These are phyloP conservation scores for Oidiodendron maius DNA, from an alignment of 495 filamentous ascomycete species.

Conservation along the genomic window DNA sequence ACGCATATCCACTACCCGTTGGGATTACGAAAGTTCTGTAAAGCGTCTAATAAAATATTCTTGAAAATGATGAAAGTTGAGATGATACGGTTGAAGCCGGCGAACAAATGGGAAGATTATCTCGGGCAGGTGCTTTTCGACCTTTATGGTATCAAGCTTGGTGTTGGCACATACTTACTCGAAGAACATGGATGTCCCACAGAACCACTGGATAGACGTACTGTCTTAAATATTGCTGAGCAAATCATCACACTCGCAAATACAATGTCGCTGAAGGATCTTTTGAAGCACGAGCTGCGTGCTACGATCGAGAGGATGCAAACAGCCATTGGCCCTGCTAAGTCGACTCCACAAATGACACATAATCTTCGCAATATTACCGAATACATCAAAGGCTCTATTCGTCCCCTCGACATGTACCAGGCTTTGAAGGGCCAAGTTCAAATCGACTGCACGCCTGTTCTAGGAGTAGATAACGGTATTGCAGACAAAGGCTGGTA, in stretches of 20 bases:
- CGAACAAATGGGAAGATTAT: slow-evolving; percentile 70
- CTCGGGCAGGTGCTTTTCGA: slow-evolving; percentile 85
- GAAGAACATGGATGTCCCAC: slow-evolving; percentile 69
- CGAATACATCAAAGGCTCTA: slow-evolving; percentile 68
- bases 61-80: slow-evolving; percentile 85
- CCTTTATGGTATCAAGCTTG: slow-evolving; percentile 76
- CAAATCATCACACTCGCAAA: slow-evolving; percentile 74
- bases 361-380: slow-evolving; percentile 72
- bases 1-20: slow-evolving; percentile 75
- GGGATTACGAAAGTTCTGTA: slow-evolving; percentile 83
- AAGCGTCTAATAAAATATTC: slow-evolving; percentile 76
- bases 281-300: slow-evolving; percentile 85
- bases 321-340: slow-evolving; percentile 49
- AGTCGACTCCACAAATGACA: slow-evolving; percentile 59
- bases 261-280: slow-evolving; percentile 82
- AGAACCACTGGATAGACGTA: slow-evolving; percentile 69
- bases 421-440: slow-evolving; percentile 71
- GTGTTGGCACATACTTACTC: slow-evolving; percentile 57
- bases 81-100: slow-evolving; percentile 54
- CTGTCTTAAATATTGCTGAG: slow-evolving; percentile 73
- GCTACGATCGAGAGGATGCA: slow-evolving; percentile 87
- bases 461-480: slow-evolving; percentile 40
- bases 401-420: slow-evolving; percentile 78
- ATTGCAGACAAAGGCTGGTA: slow-evolving; percentile 87
- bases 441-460: slow-evolving; percentile 47